Percentiles rank a stretch among this genome's conserved stretches.
These are phyloP conservation scores for Flaveria trinervia DNA, from an alignment of 129 eudicot species.

Conservation along the genomic window DNA sequence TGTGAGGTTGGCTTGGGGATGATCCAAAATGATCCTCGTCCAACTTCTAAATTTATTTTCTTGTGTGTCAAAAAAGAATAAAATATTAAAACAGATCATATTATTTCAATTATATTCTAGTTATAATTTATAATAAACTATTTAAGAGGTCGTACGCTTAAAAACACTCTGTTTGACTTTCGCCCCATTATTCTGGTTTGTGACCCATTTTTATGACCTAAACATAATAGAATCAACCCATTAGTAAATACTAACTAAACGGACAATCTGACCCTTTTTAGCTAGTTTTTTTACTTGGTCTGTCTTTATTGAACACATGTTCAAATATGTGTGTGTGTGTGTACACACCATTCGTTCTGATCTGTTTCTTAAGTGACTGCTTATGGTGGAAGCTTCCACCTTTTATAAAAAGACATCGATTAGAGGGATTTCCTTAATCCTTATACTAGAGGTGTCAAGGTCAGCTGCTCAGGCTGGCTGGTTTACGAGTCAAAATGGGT, in stretches of 20 bases:
- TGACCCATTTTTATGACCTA: too few relatives aligned
- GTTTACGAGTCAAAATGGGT: too few relatives aligned
- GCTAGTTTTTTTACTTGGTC: too few relatives aligned
- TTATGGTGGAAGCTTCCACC: slow-evolving; percentile 6
- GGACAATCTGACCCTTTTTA: too few relatives aligned
- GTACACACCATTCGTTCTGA: neutral
- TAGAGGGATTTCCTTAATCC: neutral
- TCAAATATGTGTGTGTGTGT: neutral
- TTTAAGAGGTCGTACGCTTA: neutral
- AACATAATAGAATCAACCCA: too few relatives aligned
- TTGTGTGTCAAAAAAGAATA: neutral
- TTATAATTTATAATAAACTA: neutral
- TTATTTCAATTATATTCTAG: neutral
- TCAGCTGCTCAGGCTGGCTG: too few relatives aligned
- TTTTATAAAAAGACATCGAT: neutral
- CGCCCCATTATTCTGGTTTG: too few relatives aligned
- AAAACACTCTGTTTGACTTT: too few relatives aligned
- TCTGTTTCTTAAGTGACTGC: neutral
- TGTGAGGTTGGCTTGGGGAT: neutral
- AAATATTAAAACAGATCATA: neutral
- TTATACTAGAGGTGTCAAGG: neutral
- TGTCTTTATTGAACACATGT: neutral
- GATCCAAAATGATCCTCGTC: slow-evolving; percentile 1
- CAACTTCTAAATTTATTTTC: neutral
- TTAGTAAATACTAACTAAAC: too few relatives aligned